Evolutionary conservation across 2,329 filamentous ascomycete species (phyloP).

Genomic region (Monosporascus sp.): DNA sequence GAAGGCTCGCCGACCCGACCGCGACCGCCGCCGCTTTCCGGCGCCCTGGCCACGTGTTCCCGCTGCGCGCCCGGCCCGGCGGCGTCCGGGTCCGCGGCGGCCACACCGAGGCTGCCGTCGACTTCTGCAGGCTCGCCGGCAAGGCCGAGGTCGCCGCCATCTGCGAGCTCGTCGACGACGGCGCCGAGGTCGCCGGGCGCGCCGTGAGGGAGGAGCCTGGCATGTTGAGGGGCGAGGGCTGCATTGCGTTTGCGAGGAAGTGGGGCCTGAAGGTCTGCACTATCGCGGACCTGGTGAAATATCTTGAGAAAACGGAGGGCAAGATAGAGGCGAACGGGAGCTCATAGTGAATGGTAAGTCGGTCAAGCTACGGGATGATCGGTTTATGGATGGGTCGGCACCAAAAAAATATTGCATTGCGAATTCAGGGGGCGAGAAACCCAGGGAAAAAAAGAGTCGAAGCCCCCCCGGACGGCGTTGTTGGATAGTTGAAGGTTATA

Average conservation of each 20-base stretch:
- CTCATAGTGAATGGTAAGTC: constrained; percentile 5
- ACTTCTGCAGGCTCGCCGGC: constrained; percentile 81
- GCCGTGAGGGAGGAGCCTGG: constrained; percentile 63
- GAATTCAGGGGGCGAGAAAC: too few relatives aligned
- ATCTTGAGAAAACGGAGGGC: constrained; percentile 72
- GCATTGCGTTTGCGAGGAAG: constrained; percentile 77
- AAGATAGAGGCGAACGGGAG: constrained; percentile 43
- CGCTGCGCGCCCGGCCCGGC: constrained; percentile 70
- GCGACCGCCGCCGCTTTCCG: constrained; percentile 59
- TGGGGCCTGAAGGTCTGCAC: constrained; percentile 93
- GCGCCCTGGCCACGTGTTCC: constrained; percentile 85
- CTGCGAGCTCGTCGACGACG: constrained; percentile 86
- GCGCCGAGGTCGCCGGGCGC: constrained; percentile 62
- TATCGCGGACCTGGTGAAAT: constrained; percentile 80
- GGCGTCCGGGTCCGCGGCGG: constrained; percentile 75
- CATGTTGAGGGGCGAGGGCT: constrained; percentile 89
- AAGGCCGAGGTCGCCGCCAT: constrained; percentile 76
- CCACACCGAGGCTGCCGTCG: constrained; percentile 90
- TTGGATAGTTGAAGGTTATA: background rate
- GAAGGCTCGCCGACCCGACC: constrained; percentile 65
- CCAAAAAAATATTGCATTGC: too few relatives aligned
- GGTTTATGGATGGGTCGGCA: constrained; percentile 1
- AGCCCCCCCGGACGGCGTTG: background rate
- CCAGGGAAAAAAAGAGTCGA: too few relatives aligned
- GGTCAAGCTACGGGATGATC: background rate